Evolutionary conservation across 306 rosid species (phyloP), one percentile per base, ranked within the genome.

Genomic region (Rosa rugosa): DNA sequence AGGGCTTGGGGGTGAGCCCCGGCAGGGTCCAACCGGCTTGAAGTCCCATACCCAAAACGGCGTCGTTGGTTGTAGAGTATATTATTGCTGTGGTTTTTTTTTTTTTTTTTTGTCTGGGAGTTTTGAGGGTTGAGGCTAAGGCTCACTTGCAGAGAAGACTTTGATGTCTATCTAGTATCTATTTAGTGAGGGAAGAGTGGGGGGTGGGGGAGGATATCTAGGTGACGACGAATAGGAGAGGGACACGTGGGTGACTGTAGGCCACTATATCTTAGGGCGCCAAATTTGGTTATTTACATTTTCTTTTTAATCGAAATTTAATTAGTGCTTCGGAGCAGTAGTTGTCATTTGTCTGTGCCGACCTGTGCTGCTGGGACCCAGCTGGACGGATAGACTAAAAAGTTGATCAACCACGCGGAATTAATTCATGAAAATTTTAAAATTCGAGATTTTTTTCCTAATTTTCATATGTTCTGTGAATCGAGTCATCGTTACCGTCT

Each of bases 291-390:
- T 16, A 9, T 60, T 6, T 13, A 4, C 1, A 25, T 54, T 77
- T 72, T 71, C 13, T 6, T 42, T 38, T 8, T 34, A 38, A 64
- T 64, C 5, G 11, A 16, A 40, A 16, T 66, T 34, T 62, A 31
- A 80, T 60, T 46, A 51, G 68, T 66, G 77, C 67, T 79, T 17
- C 40, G 75, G 81, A 51, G 76, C 62, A 45, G 89, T 72, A 77
- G 89, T 87, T 85, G 90, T 84, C 91, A 82, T 25, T 51, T 76
- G 88, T 86, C 87, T 89, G 88, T 86, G 90, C 92, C 91, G 84
- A 85, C 88, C 88, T 73, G 84, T 89, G 90, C 16, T 25, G 51
- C 88, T 79, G 87, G 93, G 92, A 13, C 89, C 93, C 80, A 76
- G 47, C 46, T 50, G 77, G 44, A 40, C 8, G n/a, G 23, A 27